phyloP scores from a whole-genome alignment of 139 green algal genomes.

The Penium margaritaceum region DNA sequence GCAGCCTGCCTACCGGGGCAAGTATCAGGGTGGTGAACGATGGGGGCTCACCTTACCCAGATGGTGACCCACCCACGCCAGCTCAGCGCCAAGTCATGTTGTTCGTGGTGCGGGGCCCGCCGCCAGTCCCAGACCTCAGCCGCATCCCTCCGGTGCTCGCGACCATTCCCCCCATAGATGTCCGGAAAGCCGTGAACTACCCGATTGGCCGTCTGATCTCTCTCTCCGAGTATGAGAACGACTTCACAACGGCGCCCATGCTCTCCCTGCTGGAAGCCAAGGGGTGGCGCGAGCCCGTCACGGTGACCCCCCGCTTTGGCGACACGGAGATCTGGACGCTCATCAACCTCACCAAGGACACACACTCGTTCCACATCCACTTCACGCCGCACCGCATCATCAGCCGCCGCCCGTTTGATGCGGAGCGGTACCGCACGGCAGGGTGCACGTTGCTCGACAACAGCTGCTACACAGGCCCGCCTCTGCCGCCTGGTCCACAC shows the following conservation, averaged over 20 bases:
- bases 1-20: neutral
- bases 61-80: neutral
- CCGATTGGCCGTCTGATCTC: no score
- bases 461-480: neutral
- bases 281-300: neutral
- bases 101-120: neutral
- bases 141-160: neutral
- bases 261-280: neutral
- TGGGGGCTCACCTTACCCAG: conserved; percentile 1
- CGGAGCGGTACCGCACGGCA: neutral
- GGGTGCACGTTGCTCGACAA: conserved; percentile 8
- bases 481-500: no score
- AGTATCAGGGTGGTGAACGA: conserved; percentile 13
- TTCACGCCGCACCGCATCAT: neutral
- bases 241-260: neutral
- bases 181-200: no score
- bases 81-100: neutral
- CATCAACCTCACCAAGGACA: conserved; percentile 9
- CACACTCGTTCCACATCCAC: conserved; percentile 11
- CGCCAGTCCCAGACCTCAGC: neutral
- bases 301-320: neutral
- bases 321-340: conserved; percentile 7
- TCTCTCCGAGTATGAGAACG: neutral
- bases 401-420: neutral
- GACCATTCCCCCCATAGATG: no score